Base-by-base conservation (phyloP, 495 filamentous ascomycete genomes). In the Neurospora sp. region DNA sequence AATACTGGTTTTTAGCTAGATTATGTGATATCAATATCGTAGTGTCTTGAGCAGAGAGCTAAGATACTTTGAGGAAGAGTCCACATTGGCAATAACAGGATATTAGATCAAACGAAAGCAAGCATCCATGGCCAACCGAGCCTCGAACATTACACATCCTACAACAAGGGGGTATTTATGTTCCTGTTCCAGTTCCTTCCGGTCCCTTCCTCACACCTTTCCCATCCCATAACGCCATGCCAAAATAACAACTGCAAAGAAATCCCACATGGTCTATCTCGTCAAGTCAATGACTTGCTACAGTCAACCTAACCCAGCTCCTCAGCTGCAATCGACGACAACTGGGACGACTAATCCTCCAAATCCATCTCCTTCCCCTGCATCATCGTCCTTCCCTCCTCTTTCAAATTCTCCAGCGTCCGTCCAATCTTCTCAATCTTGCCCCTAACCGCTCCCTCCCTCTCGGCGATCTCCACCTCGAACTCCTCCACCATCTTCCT, bases 401-500 rank as follows among this genome's bases (percentile, higher is more conserved):
- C 75, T 78, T 82, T 87, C 78, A 91, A 83, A 27, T 87, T 84
- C 42, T 78, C 73, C 39, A 91, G 75, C n/a, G 87, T 86, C 42
- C 81, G 78, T 12, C 86, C 87, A 41, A 89, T 86, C 9, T 77
- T 76, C 73, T 85, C 82, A n/a, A 85, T 84, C 79, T 86, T 90
- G 72, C 79, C 83, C 44, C 83, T 78, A 5, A 91, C 86, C 20
- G 80, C 82, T 73, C 84, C 82, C 75, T 85, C 85, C n/a, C 86
- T 79, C 35, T 78, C 80, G 9, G 85, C 78, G 20, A 88, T 79
- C 81, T 96, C 90, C 1, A 85, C 85, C 80, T 96, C 92, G 75
- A 95, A 96, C 39, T 85, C 81, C 40, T 82, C 81, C 8, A 90
- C 87, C 8, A 91, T 81, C 69, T 85, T 84, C 44, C 94, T 86